These are phyloP conservation scores for Microcera coccophila DNA, from an alignment of 2,329 filamentous ascomycete genomes.

Conservation along the genomic window DNA sequence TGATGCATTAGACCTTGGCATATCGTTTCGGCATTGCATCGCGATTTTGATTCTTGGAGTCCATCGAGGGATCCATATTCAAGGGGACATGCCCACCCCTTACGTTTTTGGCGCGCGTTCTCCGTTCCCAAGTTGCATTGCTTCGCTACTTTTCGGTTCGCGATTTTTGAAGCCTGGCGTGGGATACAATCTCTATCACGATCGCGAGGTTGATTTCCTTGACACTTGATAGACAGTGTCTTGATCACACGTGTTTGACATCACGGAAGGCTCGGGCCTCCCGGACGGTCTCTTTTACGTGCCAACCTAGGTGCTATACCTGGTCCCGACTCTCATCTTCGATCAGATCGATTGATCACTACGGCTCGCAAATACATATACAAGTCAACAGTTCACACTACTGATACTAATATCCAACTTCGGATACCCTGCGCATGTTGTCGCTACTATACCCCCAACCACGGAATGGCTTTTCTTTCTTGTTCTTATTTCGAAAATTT, in stretches of 20 bases:
- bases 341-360: neutral
- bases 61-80: conserved; percentile 15
- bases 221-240: conserved; percentile 21
- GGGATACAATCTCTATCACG: conserved; percentile 14
- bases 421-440: conserved; percentile 26
- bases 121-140: conserved; percentile 18
- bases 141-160: conserved; percentile 16
- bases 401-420: conserved; percentile 26
- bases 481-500: conserved; percentile 16
- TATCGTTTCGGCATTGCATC: conserved; percentile 16
- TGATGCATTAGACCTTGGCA: conserved; percentile 21
- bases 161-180: conserved; percentile 21
- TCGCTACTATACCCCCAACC: conserved; percentile 27
- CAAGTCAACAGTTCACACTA: conserved; percentile 12
- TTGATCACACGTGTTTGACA: conserved; percentile 15
- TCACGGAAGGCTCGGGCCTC: no score
- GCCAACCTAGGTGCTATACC: no score
- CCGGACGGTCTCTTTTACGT: no score
- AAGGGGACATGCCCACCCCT: conserved; percentile 14
- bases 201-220: conserved; percentile 18
- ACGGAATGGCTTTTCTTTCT: conserved; percentile 17
- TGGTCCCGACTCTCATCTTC: no score
- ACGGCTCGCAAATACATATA: neutral
- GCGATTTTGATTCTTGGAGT: conserved; percentile 16
- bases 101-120: conserved; percentile 23